These are phyloP conservation scores for Volvariella volvacea DNA, from an alignment of 1,284 basidiomycete species.

Conservation along the genomic window DNA sequence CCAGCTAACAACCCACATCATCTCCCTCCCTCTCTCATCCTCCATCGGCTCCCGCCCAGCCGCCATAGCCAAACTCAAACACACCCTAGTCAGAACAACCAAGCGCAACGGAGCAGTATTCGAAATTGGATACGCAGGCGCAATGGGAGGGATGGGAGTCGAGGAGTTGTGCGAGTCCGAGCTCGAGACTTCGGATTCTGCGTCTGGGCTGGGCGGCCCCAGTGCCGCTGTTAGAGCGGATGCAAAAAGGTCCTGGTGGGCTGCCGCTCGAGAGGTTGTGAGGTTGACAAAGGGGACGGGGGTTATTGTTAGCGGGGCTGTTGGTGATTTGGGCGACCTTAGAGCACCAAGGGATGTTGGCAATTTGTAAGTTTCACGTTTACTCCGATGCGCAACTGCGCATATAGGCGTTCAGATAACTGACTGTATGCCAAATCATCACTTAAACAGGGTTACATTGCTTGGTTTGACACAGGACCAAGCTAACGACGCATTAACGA, in stretches of 20 bases:
- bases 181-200: constrained; percentile 9
- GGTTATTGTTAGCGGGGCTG: constrained; percentile 58
- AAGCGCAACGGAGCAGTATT: constrained; percentile 81
- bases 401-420: no score
- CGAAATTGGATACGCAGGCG: constrained; percentile 74
- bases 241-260: constrained; percentile 79
- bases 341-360: constrained; percentile 64
- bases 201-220: background rate
- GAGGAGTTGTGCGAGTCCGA: constrained; percentile 34
- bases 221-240: constrained; percentile 41
- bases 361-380: constrained; percentile 54
- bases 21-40: constrained; percentile 70
- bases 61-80: constrained; percentile 43
- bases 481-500: constrained; percentile 56
- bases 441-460: constrained; percentile 61
- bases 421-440: no score
- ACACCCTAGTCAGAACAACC: constrained; percentile 75
- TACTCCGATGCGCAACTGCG: no score
- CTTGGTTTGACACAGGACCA: constrained; percentile 61
- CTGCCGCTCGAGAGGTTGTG: constrained; percentile 62
- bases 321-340: constrained; percentile 45
- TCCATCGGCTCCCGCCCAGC: constrained; percentile 72
- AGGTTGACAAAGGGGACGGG: constrained; percentile 75
- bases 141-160: constrained; percentile 56
- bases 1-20: constrained; percentile 74